These are phyloP conservation scores for Lyophyllum shimeji DNA, from an alignment of 768 basidiomycete species.

Conservation along the genomic window DNA sequence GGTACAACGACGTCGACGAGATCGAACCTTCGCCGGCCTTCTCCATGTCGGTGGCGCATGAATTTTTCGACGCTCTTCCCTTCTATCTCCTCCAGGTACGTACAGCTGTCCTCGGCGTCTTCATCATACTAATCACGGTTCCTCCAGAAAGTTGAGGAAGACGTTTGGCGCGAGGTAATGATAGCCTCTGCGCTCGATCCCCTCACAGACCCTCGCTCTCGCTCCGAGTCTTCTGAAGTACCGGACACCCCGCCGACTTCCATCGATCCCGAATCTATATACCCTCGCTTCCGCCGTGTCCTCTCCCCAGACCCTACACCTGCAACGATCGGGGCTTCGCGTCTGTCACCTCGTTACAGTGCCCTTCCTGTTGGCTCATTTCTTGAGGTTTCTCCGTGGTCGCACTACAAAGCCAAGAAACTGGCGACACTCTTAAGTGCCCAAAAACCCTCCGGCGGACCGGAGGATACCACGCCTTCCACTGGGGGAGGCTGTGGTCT, in stretches of 20 bases:
- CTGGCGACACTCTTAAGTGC: conserved; percentile 60
- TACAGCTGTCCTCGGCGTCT: not conserved
- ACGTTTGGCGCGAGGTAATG: conserved; percentile 87
- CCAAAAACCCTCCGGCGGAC: not conserved
- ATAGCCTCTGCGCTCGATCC: conserved; percentile 46
- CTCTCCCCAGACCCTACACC: conserved; percentile 57
- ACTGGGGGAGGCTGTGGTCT: conserved; percentile 59
- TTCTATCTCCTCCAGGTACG: conserved; percentile 85
- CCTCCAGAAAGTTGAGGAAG: conserved; percentile 59
- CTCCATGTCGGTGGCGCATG: conserved; percentile 91
- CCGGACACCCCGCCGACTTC: not conserved
- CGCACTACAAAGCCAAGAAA: conserved; percentile 65
- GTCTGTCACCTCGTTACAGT: conserved; percentile 69
- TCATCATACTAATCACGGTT: not conserved
- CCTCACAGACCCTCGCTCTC: conserved; percentile 15
- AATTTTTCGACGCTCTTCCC: conserved; percentile 96
- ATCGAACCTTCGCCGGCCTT: conserved; percentile 54
- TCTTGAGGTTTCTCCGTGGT: conserved; percentile 77
- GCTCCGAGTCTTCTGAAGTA: not conserved
- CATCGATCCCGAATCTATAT: conserved; percentile 15
- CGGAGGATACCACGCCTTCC: not conserved
- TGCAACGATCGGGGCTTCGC: conserved; percentile 54
- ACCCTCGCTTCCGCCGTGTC: conserved; percentile 57
- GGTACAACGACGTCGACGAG: conserved; percentile 76
- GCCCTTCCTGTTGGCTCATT: conserved; percentile 66